Conservation (phyloP, 345 rosid genomes). For the Brassica carinata region DNA sequence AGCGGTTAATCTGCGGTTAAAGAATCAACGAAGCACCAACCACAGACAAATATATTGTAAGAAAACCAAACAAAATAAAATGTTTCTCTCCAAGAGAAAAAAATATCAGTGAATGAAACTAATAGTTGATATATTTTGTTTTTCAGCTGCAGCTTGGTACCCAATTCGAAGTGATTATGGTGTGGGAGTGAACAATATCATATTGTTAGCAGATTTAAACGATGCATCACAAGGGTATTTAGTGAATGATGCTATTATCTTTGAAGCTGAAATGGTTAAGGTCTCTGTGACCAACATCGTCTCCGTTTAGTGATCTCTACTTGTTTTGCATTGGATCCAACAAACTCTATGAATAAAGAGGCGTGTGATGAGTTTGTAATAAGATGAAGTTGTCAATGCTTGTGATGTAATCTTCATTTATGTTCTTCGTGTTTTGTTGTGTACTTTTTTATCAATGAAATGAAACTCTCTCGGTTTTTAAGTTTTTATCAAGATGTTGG, state of each 20-base stretch:
- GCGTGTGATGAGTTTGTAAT: constrained; percentile 7
- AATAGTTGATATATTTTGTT: background rate
- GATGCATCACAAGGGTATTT: constrained; percentile 41
- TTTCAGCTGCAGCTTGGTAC: constrained; percentile 40
- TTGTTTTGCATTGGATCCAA: background rate
- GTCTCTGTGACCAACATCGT: constrained; percentile 30
- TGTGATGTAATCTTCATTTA: constrained; percentile 16
- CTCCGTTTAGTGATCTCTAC: background rate
- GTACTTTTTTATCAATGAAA: constrained; percentile 13
- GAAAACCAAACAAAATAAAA: background rate
- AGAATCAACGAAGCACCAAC: constrained; percentile 30
- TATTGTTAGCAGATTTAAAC: background rate
- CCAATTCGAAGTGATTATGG: constrained; percentile 10
- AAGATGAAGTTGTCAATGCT: constrained; percentile 2
- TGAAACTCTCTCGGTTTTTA: background rate
- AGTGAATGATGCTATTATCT: constrained; percentile 40
- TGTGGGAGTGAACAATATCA: constrained; percentile 23
- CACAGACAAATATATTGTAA: constrained; percentile 27
- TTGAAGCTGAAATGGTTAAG: constrained; percentile 44
- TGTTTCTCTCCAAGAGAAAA: background rate
- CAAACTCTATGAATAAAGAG: constrained; percentile 8
- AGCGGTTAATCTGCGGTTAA: constrained; percentile 33
- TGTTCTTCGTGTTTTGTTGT: background rate
- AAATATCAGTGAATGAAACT: background rate
- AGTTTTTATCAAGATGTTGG: background rate